Evolutionary conservation across 2,329 filamentous ascomycete genomes (phyloP).

Genomic region (Fusarium goolgardi): DNA sequence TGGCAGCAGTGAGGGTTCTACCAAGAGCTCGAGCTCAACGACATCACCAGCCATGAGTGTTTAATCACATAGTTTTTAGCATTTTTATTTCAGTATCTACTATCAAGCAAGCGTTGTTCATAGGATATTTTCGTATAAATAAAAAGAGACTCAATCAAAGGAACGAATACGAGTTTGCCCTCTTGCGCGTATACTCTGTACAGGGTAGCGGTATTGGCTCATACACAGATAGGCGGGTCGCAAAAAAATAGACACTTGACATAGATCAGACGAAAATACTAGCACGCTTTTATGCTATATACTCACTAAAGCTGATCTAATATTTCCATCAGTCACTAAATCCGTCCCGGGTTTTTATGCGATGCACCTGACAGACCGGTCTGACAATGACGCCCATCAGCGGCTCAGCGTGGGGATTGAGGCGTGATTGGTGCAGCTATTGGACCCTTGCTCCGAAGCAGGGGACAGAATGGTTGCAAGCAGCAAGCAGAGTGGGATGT

Average conservation of each 20-base stretch:
- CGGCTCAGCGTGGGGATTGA: constrained; percentile 33
- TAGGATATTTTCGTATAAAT: not conserved
- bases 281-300: no score
- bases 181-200: not conserved
- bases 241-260: no score
- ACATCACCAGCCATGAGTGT: constrained; percentile 9
- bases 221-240: no score
- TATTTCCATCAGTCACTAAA: no score
- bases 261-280: no score
- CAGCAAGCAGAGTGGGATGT: constrained; percentile 30
- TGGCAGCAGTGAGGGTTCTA: constrained; percentile 21
- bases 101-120: not conserved
- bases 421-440: constrained; percentile 23
- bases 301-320: no score
- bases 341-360: no score
- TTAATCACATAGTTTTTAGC: not conserved
- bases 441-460: constrained; percentile 29
- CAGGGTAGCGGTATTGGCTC: constrained; percentile 8
- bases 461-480: constrained; percentile 27
- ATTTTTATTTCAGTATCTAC: not conserved
- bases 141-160: not conserved
- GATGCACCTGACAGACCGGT: not conserved
- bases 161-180: constrained; percentile 4
- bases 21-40: constrained; percentile 6
- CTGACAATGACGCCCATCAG: constrained; percentile 17